A percentile compares a stretch with the other conserved stretches of the same genome.
These are phyloP conservation scores for Murraya koenigii DNA, from an alignment of 345 rosid species.

Conservation along the genomic window DNA sequence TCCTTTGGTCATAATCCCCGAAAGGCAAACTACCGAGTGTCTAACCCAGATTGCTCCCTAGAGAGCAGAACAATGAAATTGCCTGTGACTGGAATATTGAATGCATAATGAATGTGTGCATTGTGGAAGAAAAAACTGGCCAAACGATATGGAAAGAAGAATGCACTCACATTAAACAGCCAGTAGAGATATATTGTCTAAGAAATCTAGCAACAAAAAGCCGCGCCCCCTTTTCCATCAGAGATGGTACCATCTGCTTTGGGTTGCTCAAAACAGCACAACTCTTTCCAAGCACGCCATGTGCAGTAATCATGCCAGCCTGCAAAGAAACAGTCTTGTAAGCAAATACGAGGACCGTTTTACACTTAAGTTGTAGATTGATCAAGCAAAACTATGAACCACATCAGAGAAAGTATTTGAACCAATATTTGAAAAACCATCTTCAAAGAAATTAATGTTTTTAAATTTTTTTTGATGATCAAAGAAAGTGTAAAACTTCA, in stretches of 20 bases:
- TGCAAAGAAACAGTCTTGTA: slow-evolving; percentile 20
- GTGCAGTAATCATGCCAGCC: slow-evolving; percentile 68
- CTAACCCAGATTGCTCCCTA: too few species aligned
- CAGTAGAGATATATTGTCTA: slow-evolving; percentile 60
- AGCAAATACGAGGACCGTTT: not conserved
- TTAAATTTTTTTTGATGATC: not conserved
- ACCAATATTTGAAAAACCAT: not conserved
- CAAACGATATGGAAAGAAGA: not conserved
- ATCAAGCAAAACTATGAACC: not conserved
- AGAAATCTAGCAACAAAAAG: slow-evolving; percentile 73
- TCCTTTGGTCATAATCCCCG: too few species aligned
- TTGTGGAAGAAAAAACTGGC: not conserved
- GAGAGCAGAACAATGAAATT: too few species aligned
- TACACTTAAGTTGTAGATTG: too few species aligned
- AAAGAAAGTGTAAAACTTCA: not conserved
- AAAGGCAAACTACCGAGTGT: too few species aligned
- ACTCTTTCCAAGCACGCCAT: slow-evolving; percentile 16
- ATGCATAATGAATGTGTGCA: not conserved
- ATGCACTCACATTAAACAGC: slow-evolving; percentile 64
- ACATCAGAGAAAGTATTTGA: not conserved
- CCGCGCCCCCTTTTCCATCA: slow-evolving; percentile 69
- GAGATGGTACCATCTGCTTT: slow-evolving; percentile 74
- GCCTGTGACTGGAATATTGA: too few species aligned
- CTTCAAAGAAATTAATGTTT: too few species aligned
- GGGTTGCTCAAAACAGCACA: slow-evolving; percentile 53